phyloP scores from a whole-genome alignment of 129 eudicot genomes.

The Cynara cardunculus region DNA sequence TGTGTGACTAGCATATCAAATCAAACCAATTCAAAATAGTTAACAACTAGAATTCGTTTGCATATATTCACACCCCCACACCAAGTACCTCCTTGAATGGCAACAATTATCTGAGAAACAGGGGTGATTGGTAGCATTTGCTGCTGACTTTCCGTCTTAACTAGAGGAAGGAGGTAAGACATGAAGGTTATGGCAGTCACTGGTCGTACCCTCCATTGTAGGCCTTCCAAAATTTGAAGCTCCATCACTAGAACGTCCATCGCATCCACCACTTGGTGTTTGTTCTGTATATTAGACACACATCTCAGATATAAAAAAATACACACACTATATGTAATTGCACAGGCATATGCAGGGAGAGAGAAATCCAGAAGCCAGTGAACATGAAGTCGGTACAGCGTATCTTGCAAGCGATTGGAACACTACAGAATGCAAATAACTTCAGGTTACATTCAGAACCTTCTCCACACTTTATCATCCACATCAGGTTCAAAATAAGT shows the following conservation, averaged over 20 bases:
- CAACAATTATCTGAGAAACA: conserved; percentile 14
- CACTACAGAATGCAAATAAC: conserved; percentile 19
- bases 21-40: neutral
- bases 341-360: neutral
- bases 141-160: neutral
- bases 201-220: conserved; percentile 4
- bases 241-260: conserved; percentile 7
- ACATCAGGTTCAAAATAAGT: neutral
- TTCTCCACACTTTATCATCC: neutral
- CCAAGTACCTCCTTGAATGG: conserved; percentile 12
- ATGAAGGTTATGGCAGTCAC: conserved; percentile 3
- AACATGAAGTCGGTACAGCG: neutral
- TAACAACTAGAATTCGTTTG: too few relatives aligned
- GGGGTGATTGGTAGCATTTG: neutral
- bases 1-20: neutral
- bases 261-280: neutral
- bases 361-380: neutral
- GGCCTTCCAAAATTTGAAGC: conserved; percentile 1
- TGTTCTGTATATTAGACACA: neutral
- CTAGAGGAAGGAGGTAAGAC: conserved; percentile 4
- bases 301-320: neutral
- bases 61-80: neutral
- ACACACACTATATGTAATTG: neutral
- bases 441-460: neutral
- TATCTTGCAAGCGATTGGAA: conserved; percentile 17